Evolutionary conservation across 371 early-diverging fungal genomes (phyloP).

Genomic region (Mortierella sp.): DNA sequence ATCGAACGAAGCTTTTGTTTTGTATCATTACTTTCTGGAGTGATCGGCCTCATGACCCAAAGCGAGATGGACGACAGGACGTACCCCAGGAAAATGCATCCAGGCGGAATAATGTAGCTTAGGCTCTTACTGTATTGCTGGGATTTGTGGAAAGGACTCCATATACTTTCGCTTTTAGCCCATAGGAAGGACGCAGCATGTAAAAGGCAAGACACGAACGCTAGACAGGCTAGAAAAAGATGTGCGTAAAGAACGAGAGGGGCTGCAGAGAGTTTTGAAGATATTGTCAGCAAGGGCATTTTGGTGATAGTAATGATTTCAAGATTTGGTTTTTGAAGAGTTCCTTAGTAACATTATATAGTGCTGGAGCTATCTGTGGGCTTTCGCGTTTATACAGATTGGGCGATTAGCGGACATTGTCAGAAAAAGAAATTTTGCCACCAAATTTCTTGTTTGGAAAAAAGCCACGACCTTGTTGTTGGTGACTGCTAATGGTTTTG

Average conservation of each 20-base stretch:
- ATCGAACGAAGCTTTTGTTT: too few relatives aligned
- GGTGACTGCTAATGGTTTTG: background rate
- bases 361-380: too few relatives aligned
- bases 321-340: too few relatives aligned
- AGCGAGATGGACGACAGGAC: background rate
- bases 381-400: too few relatives aligned
- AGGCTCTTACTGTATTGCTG: background rate
- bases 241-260: too few relatives aligned
- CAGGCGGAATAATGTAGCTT: slow-evolving; percentile 4
- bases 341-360: too few relatives aligned
- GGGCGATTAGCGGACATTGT: too few relatives aligned
- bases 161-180: background rate
- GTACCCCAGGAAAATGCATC: slow-evolving; percentile 1
- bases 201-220: background rate
- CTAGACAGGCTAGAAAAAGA: too few relatives aligned
- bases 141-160: background rate
- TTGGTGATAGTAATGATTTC: too few relatives aligned
- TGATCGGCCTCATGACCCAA: background rate
- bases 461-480: slow-evolving; percentile 1
- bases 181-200: background rate
- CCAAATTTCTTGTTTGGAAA: background rate
- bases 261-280: too few relatives aligned
- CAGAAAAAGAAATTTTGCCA: slow-evolving; percentile 4
- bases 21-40: background rate
- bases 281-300: too few relatives aligned